Conservation (phyloP, 345 rosid species). For the Kandelia obovata region DNA sequence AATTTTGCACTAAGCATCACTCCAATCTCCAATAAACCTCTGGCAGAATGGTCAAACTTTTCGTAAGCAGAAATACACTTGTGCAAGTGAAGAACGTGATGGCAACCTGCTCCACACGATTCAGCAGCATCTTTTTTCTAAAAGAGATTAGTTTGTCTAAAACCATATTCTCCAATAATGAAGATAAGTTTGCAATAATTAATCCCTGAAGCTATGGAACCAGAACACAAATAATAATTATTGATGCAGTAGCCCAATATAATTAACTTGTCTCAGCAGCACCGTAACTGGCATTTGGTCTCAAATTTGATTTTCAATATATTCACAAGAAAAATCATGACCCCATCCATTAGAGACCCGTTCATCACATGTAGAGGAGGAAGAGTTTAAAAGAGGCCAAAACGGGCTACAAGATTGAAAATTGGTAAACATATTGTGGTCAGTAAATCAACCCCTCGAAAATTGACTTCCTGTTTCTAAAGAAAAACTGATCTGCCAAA, state of each 20-base stretch:
- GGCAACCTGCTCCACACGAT: too few relatives aligned
- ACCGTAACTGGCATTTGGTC: background rate
- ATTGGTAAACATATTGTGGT: constrained; percentile 13
- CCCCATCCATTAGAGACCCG: constrained; percentile 1
- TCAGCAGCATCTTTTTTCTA: too few relatives aligned
- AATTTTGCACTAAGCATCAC: too few relatives aligned
- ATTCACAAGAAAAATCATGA: constrained; percentile 12
- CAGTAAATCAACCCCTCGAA: constrained; percentile 17
- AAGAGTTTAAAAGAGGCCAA: constrained; percentile 8
- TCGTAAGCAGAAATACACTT: too few relatives aligned
- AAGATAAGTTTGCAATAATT: background rate
- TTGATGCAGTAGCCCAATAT: background rate
- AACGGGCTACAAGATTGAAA: constrained; percentile 6
- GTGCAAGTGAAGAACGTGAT: too few relatives aligned
- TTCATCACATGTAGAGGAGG: constrained; percentile 9
- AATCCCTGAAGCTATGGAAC: too few relatives aligned
- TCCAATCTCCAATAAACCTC: too few relatives aligned
- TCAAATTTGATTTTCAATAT: constrained; percentile 1
- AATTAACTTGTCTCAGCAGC: background rate
- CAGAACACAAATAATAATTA: background rate
- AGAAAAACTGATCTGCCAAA: constrained; percentile 12
- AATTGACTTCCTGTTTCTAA: constrained; percentile 17
- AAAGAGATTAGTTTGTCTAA: too few relatives aligned
- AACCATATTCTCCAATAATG: background rate
- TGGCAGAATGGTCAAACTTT: too few relatives aligned